A percentile compares a stretch with the other conserved stretches of the same genome.
Conservation (phyloP, 2,329 filamentous ascomycete species). For the Aspergillus novofumigatus region DNA sequence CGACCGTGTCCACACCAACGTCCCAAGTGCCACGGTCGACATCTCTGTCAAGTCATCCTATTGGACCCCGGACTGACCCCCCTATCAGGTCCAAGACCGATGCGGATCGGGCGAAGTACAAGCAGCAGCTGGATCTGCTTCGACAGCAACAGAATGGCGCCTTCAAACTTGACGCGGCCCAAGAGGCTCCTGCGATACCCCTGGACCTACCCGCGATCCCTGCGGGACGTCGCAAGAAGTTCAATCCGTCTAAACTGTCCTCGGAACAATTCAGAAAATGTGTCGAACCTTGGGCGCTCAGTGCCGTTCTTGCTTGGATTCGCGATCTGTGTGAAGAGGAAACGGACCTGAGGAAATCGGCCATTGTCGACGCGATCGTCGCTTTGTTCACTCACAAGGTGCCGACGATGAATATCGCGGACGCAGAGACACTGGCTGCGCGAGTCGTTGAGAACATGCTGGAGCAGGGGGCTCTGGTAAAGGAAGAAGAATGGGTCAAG, state of each 20-base stretch:
- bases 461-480: conserved; percentile 68
- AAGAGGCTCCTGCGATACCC: conserved; percentile 47
- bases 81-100: conserved; percentile 94
- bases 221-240: conserved; percentile 72
- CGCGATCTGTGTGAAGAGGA: conserved; percentile 87
- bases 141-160: conserved; percentile 47
- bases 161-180: conserved; percentile 50
- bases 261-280: conserved; percentile 79
- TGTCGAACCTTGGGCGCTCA: conserved; percentile 86
- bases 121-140: conserved; percentile 51
- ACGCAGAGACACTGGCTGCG: conserved; percentile 81
- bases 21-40: conserved; percentile 65
- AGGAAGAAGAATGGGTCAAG: conserved; percentile 97
- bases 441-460: conserved; percentile 79
- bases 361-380: conserved; percentile 81
- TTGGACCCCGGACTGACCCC: conserved; percentile 70
- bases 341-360: conserved; percentile 76
- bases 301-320: conserved; percentile 81
- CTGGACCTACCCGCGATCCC: conserved; percentile 84
- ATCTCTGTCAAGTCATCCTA: conserved; percentile 77
- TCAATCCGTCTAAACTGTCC: conserved; percentile 79
- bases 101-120: conserved; percentile 62
- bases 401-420: conserved; percentile 96
- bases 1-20: conserved; percentile 38
- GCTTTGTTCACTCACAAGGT: conserved; percentile 91